phyloP scores from a whole-genome alignment of 768 basidiomycete species.

The Boletus edulis region DNA sequence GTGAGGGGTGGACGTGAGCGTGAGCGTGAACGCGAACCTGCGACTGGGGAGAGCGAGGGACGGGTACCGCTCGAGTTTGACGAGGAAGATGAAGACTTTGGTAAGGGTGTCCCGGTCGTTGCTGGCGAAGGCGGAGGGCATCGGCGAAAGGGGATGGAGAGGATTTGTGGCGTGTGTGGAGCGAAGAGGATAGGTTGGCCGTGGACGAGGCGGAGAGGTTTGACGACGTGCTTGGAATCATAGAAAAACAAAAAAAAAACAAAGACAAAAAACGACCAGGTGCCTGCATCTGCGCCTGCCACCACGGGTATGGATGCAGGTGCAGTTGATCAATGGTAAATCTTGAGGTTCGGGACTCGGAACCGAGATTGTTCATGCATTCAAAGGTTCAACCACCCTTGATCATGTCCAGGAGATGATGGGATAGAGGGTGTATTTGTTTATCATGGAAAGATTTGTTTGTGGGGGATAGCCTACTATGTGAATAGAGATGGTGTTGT shows the following conservation, averaged over 20 bases:
- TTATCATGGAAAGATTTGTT: too few species aligned
- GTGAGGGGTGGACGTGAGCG: conserved; percentile 10
- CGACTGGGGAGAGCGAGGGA: neutral
- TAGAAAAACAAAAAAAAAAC: too few species aligned
- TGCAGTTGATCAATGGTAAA: conserved; percentile 7
- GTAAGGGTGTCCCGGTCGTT: conserved; percentile 10
- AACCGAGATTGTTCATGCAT: too few species aligned
- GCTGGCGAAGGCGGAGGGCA: neutral
- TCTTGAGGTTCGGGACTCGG: too few species aligned
- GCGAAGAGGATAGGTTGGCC: conserved; percentile 28
- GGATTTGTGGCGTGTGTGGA: conserved; percentile 25
- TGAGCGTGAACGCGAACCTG: conserved; percentile 1
- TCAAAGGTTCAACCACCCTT: too few species aligned
- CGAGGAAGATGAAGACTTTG: conserved; percentile 67
- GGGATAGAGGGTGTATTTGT: too few species aligned
- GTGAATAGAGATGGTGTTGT: too few species aligned
- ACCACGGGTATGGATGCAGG: too few species aligned
- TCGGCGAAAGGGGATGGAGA: conserved; percentile 11
- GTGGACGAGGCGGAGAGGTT: conserved; percentile 33
- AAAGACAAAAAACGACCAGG: too few species aligned
- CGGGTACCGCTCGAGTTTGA: conserved; percentile 53
- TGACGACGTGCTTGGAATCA: conserved; percentile 32
- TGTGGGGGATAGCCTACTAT: too few species aligned
- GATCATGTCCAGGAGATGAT: too few species aligned
- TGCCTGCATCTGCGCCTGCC: too few species aligned